These are phyloP conservation scores for Isatis tinctoria DNA, from an alignment of 345 rosid genomes.

Conservation along the genomic window DNA sequence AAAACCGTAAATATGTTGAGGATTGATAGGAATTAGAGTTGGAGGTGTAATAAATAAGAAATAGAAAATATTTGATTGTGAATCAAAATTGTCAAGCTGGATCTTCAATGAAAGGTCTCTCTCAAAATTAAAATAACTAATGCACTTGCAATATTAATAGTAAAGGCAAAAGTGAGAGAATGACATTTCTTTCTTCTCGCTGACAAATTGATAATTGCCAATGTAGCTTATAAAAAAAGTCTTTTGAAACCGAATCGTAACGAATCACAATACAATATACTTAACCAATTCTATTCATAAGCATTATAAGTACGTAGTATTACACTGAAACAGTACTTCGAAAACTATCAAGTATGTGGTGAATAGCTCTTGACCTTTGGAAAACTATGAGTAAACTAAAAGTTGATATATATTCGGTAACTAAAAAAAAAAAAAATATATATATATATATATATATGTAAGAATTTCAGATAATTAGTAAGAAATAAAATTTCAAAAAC, in stretches of 20 bases:
- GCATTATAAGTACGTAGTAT: neutral
- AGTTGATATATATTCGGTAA: neutral
- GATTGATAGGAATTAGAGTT: constrained; percentile 1
- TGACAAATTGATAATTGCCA: neutral
- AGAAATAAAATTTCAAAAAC: neutral
- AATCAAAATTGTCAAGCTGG: constrained; percentile 32
- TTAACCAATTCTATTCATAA: neutral
- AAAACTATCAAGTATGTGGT: neutral
- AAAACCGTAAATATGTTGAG: neutral
- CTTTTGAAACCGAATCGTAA: neutral
- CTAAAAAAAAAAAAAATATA: neutral
- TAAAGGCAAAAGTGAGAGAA: constrained; percentile 20
- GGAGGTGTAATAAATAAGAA: constrained; percentile 1
- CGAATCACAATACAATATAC: neutral
- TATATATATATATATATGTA: neutral
- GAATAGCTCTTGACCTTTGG: too few relatives aligned
- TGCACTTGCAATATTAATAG: constrained; percentile 27
- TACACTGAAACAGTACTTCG: neutral
- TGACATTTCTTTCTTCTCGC: constrained; percentile 7
- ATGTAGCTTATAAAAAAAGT: neutral
- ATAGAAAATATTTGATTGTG: constrained; percentile 4
- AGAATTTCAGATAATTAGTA: neutral
- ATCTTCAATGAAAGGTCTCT: constrained; percentile 33
- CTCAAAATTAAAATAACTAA: constrained; percentile 18
- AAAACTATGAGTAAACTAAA: too few relatives aligned